Base-by-base conservation (phyloP, 768 basidiomycete species). In the Termitomyces sp. region DNA sequence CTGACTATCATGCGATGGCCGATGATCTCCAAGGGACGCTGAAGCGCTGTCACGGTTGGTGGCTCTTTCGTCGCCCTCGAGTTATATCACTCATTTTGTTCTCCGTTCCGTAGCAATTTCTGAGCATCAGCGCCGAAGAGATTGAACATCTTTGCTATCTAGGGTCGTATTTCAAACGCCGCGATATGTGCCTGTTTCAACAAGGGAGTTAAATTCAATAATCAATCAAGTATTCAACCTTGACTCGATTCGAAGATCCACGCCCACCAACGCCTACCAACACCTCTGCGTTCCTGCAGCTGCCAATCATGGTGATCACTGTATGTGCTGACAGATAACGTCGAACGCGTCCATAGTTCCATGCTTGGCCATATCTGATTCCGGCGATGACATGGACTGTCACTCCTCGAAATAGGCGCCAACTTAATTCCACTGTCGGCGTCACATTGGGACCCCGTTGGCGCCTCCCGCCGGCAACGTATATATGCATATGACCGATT, bases 391-490 rank as follows among this genome's bases (percentile, higher is more conserved):
- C 57, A 57, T 57, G 29, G 8, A 12, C 44, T 46, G 45, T 40
- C 50, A 51, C 21, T 49, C 42, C 32, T 47, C 44, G 51, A 19
- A 42, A 45, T 31, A 44, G 45, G 57, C 57, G 51, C 57, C 47
- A 58, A 58, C 40, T 51, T 53, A 58, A 58, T 41, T 46, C 45
- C 21, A 49, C 40, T 19, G 25, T 42, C 55, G 53, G 58, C 25
- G 50, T 53, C 54, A 46, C 49, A 53, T 42, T 56, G 55, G 55
- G 43, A 52, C 11, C 55, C 54, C 54, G 54, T 56, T 55, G 44
- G 12, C 43, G 32, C 45, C 27, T 25, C 49, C 48, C 42, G 45
- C 41, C 53, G 41, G 48, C 29, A 44, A 54, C 54, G 52, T 46
- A 49, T n/a, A n/a, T n/a, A n/a, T 34, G 9, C 29, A 29, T 19